Conservation (phyloP, 768 basidiomycete genomes). For the Pholiota molesta region DNA sequence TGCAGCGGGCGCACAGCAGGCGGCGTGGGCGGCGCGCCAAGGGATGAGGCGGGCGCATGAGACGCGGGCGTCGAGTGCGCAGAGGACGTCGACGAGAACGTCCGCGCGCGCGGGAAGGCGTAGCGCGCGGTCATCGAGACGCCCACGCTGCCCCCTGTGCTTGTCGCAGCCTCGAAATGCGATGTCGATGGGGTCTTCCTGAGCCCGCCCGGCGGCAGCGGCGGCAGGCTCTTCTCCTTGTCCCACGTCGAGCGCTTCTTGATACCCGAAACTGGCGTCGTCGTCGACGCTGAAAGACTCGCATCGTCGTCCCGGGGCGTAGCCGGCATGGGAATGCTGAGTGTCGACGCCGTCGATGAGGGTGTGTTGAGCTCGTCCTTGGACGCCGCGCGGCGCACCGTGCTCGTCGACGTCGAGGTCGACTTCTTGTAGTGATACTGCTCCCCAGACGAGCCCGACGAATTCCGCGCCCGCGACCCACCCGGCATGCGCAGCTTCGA, state of each 20-base stretch:
- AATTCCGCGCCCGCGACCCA: conserved; percentile 6
- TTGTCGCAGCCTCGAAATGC: background rate
- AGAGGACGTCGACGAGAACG: conserved; percentile 23
- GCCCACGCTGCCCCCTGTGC: background rate
- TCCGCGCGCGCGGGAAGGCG: conserved; percentile 28
- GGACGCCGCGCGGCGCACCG: background rate
- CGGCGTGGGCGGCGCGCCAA: conserved; percentile 12
- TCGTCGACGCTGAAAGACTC: conserved; percentile 8
- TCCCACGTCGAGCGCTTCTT: conserved; percentile 17
- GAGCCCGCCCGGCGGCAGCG: conserved; percentile 28
- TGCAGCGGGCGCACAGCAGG: conserved; percentile 32
- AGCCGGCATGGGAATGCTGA: conserved; percentile 36
- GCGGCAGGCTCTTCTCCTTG: conserved; percentile 42
- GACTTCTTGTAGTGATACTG: conserved; percentile 4
- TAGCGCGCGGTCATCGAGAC: conserved; percentile 1
- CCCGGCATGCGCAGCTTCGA: conserved; percentile 19
- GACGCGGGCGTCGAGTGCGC: conserved; percentile 11
- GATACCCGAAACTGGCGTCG: conserved; percentile 9
- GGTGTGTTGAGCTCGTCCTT: conserved; percentile 29
- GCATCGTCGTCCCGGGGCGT: conserved; percentile 34
- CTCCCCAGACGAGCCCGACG: conserved; percentile 13
- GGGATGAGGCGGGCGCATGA: background rate
- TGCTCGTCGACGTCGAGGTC: background rate
- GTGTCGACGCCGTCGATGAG: conserved; percentile 37
- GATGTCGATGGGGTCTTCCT: conserved; percentile 18